Evolutionary conservation across 2,329 filamentous ascomycete species (phyloP), one percentile per base, ranked within the genome.

Genomic region (Mycosphaerella arachidis): DNA sequence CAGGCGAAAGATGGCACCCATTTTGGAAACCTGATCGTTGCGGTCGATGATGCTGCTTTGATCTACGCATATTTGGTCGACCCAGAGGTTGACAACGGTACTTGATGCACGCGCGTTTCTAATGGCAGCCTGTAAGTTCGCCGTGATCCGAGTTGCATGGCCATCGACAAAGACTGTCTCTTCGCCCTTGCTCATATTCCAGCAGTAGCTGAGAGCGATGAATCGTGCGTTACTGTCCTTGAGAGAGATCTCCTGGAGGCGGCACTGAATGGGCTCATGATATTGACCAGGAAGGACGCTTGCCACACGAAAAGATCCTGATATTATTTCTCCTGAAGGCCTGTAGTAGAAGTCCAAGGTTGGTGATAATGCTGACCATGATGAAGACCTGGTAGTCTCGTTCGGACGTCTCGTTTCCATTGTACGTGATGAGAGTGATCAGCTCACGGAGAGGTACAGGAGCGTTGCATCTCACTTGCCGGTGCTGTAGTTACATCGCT

Each of bases 51-150:
- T 58, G 24, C 60, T 60, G 3, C n/a, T 54, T 54, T 66, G 61
- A 29, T 66, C 63, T 12, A 66, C 57, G 35, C 63, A 66, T 53
- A 66, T 57, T 43, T 66, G 61, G 35, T 65, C 63, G 8, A 66
- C 60, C 63, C 63, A 66, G 9, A 66, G 35, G 31, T 56, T 56
- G 27, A 63, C 61, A 20, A 30, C 35, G 7, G 57, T 56, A 24
- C 58, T 56, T 3, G 59, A 35, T 7, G 62, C 59, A n/a, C 63
- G 57, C 18, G 63, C 63, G 62, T 66, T 62, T 18, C 62, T 55
- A 7, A 66, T 46, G 20, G 56, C 62, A 10, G 62, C 63, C 48
- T 57, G 62, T 18, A 66, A 55, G 48, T 66, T 64, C 4, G 57
- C 48, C 13, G 63, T 64, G 20, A 66, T 55, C 30, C 56, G 56